These are phyloP conservation scores for Mentha longifolia DNA, from an alignment of 257 asterid species.

Conservation along the genomic window DNA sequence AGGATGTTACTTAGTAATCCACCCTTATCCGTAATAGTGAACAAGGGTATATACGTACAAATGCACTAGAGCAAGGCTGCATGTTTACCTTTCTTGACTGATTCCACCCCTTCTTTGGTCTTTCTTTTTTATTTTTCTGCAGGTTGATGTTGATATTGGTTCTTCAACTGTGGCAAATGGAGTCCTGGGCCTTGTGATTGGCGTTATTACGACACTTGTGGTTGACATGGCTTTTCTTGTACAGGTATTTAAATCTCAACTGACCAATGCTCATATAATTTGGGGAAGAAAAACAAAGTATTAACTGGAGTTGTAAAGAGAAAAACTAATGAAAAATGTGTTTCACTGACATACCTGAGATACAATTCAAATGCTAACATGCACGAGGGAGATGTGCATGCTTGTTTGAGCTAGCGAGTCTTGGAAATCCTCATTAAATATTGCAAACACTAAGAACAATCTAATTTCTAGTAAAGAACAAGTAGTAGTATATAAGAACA, in stretches of 20 bases:
- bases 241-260: constrained; percentile 62
- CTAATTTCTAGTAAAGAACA: background rate
- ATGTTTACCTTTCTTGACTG: constrained; percentile 24
- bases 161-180: constrained; percentile 98
- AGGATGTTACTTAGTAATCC: background rate
- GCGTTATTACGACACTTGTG: constrained; percentile 86
- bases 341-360: background rate
- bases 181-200: constrained; percentile 95
- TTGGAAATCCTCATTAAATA: background rate
- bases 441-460: background rate
- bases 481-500: no score
- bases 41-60: background rate
- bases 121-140: constrained; percentile 35
- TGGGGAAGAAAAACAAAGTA: background rate
- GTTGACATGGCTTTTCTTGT: constrained; percentile 99
- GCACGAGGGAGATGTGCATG: no score
- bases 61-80: constrained; percentile 21
- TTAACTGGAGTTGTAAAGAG: background rate
- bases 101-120: constrained; percentile 4
- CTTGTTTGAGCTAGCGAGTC: constrained; percentile 5
- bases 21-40: background rate
- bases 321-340: background rate
- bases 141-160: constrained; percentile 96
- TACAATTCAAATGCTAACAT: no score
- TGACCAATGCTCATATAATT: constrained; percentile 21